These are phyloP conservation scores for Myxozyma nipponensis DNA, from an alignment of 805 yeast species.

Conservation along the genomic window DNA sequence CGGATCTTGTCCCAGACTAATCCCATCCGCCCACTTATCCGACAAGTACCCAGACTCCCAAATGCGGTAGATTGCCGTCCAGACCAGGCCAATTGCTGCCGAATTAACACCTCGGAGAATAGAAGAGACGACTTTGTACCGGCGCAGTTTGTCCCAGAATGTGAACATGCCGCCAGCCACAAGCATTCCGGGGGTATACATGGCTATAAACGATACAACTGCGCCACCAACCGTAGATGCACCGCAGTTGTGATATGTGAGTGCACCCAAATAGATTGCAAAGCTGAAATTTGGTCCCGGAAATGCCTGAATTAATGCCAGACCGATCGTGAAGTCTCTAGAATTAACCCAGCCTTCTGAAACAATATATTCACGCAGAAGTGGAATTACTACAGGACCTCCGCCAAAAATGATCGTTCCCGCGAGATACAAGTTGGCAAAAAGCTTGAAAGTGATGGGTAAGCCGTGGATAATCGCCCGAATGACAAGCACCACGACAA, in stretches of 20 bases:
- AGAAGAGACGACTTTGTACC: slow-evolving; percentile 8
- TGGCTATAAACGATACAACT: slow-evolving; percentile 18
- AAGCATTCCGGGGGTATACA: slow-evolving; percentile 24
- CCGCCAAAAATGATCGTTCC: slow-evolving; percentile 26
- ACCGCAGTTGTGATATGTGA: slow-evolving; percentile 21
- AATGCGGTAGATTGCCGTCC: slow-evolving; percentile 26
- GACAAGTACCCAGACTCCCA: slow-evolving; percentile 24
- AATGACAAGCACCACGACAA: slow-evolving; percentile 18
- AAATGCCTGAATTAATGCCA: slow-evolving; percentile 24
- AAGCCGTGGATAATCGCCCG: slow-evolving; percentile 9
- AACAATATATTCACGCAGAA: slow-evolving; percentile 23
- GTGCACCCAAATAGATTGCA: slow-evolving; percentile 24
- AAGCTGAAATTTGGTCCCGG: slow-evolving; percentile 26
- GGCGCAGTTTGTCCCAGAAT: slow-evolving; percentile 24
- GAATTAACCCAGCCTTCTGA: slow-evolving; percentile 23
- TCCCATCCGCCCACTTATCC: slow-evolving; percentile 6
- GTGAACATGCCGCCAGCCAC: slow-evolving; percentile 27
- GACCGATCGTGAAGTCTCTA: slow-evolving; percentile 23
- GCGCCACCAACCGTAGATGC: slow-evolving; percentile 13
- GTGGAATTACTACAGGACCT: slow-evolving; percentile 26
- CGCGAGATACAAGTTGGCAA: slow-evolving; percentile 22
- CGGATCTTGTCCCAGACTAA: slow-evolving; percentile 16
- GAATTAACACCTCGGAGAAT: slow-evolving; percentile 23
- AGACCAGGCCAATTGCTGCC: slow-evolving; percentile 23
- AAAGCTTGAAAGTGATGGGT: slow-evolving; percentile 16